These are phyloP conservation scores for Trifolium fragiferum DNA, from an alignment of 306 rosid species.

Conservation along the genomic window DNA sequence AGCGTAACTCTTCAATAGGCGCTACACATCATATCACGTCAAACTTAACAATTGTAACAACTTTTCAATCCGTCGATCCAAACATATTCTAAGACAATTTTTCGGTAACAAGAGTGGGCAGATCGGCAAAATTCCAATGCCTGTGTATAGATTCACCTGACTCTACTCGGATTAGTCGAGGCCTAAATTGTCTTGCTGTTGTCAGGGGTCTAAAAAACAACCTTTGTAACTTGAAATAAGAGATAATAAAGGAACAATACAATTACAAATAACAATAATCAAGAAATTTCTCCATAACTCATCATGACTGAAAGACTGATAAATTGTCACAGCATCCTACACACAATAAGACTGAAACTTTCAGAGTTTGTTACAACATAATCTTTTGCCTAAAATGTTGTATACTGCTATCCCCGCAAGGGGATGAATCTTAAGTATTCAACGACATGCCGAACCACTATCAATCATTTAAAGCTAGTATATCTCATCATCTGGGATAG, in stretches of 20 bases:
- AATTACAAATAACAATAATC: conserved; percentile 11
- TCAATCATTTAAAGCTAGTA: conserved; percentile 52
- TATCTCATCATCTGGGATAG: conserved; percentile 88
- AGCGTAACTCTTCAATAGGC: not conserved
- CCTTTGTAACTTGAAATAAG: not conserved
- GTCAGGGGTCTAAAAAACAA: not conserved
- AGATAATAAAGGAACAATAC: conserved; percentile 30
- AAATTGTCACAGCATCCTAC: conserved; percentile 7
- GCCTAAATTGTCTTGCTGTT: not conserved
- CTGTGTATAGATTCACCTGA: not conserved
- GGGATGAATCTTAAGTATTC: conserved; percentile 40
- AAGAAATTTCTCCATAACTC: conserved; percentile 26
- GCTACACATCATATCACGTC: not conserved
- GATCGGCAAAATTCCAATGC: not conserved
- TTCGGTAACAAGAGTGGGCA: no score
- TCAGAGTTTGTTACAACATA: conserved; percentile 39
- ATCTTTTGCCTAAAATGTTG: conserved; percentile 36
- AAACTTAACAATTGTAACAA: not conserved
- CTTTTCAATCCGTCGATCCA: not conserved
- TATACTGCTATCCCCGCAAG: conserved; percentile 23
- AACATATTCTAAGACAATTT: not conserved
- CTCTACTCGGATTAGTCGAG: not conserved
- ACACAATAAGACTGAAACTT: conserved; percentile 25
- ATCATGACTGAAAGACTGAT: conserved; percentile 25
- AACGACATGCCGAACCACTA: conserved; percentile 22